These are phyloP conservation scores for Grifola frondosa DNA, from an alignment of 1,284 basidiomycete species.

Conservation along the genomic window DNA sequence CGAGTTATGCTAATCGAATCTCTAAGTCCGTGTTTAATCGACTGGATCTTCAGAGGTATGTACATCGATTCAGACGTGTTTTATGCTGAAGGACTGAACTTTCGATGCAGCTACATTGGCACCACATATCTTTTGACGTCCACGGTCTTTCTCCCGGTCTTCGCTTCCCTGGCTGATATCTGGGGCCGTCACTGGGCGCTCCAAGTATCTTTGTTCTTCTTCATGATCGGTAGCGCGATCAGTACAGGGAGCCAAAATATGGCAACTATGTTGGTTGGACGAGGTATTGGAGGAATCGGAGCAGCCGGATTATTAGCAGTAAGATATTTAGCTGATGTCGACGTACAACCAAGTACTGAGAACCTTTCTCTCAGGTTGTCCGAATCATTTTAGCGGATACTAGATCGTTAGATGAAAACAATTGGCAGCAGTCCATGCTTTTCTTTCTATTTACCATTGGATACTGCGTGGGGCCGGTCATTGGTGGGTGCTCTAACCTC, in stretches of 20 bases:
- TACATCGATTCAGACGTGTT: slow-evolving; percentile 10
- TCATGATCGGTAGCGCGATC: slow-evolving; percentile 46
- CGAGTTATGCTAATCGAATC: background rate
- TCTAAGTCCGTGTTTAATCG: slow-evolving; percentile 44
- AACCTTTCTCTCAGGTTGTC: slow-evolving; percentile 33
- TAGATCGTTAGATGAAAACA: slow-evolving; percentile 41
- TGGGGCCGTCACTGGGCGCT: slow-evolving; percentile 47
- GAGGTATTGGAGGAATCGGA: slow-evolving; percentile 46
- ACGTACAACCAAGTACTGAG: background rate
- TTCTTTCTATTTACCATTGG: slow-evolving; percentile 46
- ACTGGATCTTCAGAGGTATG: slow-evolving; percentile 46
- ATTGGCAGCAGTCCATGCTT: slow-evolving; percentile 39
- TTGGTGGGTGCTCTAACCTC: slow-evolving; percentile 44
- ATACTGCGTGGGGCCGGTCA: slow-evolving; percentile 44
- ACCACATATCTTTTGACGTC: slow-evolving; percentile 44
- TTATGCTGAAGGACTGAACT: slow-evolving; percentile 9
- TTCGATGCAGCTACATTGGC: slow-evolving; percentile 36
- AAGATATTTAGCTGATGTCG: background rate
- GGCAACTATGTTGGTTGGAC: slow-evolving; percentile 44
- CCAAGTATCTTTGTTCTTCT: slow-evolving; percentile 44
- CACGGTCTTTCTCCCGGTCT: slow-evolving; percentile 51
- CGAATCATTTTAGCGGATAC: slow-evolving; percentile 47
- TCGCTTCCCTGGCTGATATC: slow-evolving; percentile 48
- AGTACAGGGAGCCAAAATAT: slow-evolving; percentile 44
- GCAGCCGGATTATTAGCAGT: slow-evolving; percentile 48